Conservation (phyloP, 2,329 filamentous ascomycete genomes). For the Mollisiaceae sp. region DNA sequence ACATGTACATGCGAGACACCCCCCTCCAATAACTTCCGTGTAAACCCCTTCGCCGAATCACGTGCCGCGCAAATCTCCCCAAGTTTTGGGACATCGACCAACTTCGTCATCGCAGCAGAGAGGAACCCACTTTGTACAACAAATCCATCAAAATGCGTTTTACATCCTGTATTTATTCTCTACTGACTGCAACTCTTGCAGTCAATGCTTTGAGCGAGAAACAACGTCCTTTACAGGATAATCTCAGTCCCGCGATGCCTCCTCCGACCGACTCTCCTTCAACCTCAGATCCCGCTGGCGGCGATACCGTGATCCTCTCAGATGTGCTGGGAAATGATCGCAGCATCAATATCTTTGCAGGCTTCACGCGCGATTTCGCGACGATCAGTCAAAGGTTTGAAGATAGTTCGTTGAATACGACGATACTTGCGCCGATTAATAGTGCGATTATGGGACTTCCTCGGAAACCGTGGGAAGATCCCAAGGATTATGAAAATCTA, state of each 20-base stretch:
- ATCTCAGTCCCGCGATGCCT: slow-evolving; percentile 39
- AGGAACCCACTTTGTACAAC: slow-evolving; percentile 5
- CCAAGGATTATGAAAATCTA: slow-evolving; percentile 70
- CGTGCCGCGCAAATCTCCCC: not conserved
- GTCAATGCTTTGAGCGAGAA: slow-evolving; percentile 24
- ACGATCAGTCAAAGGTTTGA: slow-evolving; percentile 72
- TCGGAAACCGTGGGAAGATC: slow-evolving; percentile 85
- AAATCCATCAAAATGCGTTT: slow-evolving; percentile 31
- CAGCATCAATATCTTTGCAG: slow-evolving; percentile 82
- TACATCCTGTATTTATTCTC: slow-evolving; percentile 20
- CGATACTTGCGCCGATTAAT: slow-evolving; percentile 87
- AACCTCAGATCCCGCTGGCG: slow-evolving; percentile 35
- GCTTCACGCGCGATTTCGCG: slow-evolving; percentile 77
- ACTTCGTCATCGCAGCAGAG: slow-evolving; percentile 22
- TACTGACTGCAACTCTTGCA: slow-evolving; percentile 28
- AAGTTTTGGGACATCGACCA: not conserved
- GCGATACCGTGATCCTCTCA: slow-evolving; percentile 69
- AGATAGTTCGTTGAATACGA: slow-evolving; percentile 71
- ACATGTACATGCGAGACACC: not conserved
- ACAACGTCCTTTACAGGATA: slow-evolving; percentile 27
- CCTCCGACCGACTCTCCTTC: slow-evolving; percentile 27
- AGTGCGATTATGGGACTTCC: slow-evolving; percentile 77
- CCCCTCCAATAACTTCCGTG: not conserved
- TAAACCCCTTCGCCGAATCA: not conserved
- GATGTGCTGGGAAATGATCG: slow-evolving; percentile 84